Evolutionary conservation across 1,284 basidiomycete species (phyloP).

Genomic region (Lignosus rhinocerotis): DNA sequence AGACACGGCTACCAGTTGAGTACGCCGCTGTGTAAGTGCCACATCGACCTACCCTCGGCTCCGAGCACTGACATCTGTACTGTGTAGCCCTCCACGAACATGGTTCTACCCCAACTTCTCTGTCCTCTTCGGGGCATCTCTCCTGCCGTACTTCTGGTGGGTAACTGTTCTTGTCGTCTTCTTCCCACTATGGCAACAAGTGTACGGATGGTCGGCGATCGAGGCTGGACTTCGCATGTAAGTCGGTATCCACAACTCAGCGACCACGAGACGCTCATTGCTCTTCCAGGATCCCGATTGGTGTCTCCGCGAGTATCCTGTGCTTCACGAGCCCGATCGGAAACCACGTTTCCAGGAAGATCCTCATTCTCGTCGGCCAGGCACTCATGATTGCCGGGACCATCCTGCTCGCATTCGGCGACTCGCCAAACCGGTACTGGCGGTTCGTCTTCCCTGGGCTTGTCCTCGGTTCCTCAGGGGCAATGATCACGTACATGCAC

Average conservation of each 20-base stretch:
- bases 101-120: slow-evolving; percentile 28
- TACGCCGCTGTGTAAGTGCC: slow-evolving; percentile 37
- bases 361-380: slow-evolving; percentile 39
- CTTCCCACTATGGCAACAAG: slow-evolving; percentile 38
- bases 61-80: too few relatives aligned
- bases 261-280: not conserved
- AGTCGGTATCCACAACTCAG: not conserved
- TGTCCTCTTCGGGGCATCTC: slow-evolving; percentile 37
- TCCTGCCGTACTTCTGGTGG: slow-evolving; percentile 44
- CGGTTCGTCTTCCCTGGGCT: slow-evolving; percentile 43
- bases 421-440: slow-evolving; percentile 40
- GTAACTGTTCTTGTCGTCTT: slow-evolving; percentile 32
- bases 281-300: slow-evolving; percentile 26
- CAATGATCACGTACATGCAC: slow-evolving; percentile 22
- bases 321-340: slow-evolving; percentile 37
- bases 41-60: too few relatives aligned
- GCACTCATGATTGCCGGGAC: slow-evolving; percentile 35
- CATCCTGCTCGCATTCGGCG: slow-evolving; percentile 37
- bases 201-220: slow-evolving; percentile 37
- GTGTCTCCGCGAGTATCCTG: slow-evolving; percentile 31
- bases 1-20: slow-evolving; percentile 34
- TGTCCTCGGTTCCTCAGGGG: slow-evolving; percentile 40
- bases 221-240: slow-evolving; percentile 36
- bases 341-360: slow-evolving; percentile 34
- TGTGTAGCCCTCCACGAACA: slow-evolving; percentile 26